Percentiles rank a stretch among this genome's conserved stretches.
phyloP scores from a whole-genome alignment of 768 basidiomycete species.

The Boletellus ananiceps region DNA sequence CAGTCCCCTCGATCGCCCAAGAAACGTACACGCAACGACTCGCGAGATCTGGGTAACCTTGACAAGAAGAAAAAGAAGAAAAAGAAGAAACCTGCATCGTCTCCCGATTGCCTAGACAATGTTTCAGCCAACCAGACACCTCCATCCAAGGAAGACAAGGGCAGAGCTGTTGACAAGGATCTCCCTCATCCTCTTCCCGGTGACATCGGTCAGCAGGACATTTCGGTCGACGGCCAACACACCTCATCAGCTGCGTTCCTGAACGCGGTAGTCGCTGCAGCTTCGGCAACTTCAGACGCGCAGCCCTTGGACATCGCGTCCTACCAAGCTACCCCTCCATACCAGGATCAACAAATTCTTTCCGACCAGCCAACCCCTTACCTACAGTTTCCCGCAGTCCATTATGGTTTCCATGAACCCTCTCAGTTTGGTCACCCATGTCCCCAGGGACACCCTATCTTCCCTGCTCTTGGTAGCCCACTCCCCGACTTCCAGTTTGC shows the following conservation, averaged over 20 bases:
- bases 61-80: constrained; percentile 35
- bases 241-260: constrained; percentile 56
- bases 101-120: constrained; percentile 7
- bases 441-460: constrained; percentile 28
- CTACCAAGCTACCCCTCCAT: constrained; percentile 31
- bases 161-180: constrained; percentile 29
- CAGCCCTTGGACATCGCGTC: constrained; percentile 26
- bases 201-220: constrained; percentile 22
- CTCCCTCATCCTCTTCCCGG: constrained; percentile 30
- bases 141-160: constrained; percentile 28
- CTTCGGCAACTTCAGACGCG: constrained; percentile 44
- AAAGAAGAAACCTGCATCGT: constrained; percentile 12
- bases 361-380: constrained; percentile 22
- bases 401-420: constrained; percentile 26
- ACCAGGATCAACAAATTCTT: constrained; percentile 31
- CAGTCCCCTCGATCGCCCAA: constrained; percentile 24
- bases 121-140: constrained; percentile 14
- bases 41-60: constrained; percentile 7
- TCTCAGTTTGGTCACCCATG: constrained; percentile 25
- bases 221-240: constrained; percentile 33
- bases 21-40: constrained; percentile 30
- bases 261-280: constrained; percentile 62
- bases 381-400: constrained; percentile 31
- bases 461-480: constrained; percentile 16
- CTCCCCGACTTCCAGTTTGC: constrained; percentile 39